Conservation (phyloP, 2,329 filamentous ascomycete genomes). For the Alternaria atra region DNA sequence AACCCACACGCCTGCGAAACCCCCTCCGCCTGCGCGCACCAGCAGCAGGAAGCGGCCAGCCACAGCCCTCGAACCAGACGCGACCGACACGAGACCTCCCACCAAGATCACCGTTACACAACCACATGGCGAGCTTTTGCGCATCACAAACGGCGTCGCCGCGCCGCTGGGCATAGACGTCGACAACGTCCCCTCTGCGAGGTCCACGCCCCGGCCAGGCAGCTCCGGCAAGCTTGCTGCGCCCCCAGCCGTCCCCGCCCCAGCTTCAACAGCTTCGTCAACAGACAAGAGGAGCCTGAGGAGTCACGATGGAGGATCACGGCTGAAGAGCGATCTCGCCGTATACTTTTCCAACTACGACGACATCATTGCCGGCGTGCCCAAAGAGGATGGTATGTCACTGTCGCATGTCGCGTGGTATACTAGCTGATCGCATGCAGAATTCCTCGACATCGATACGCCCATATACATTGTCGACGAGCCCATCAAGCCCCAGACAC, state of each 20-base stretch:
- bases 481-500: constrained; percentile 46
- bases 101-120: constrained; percentile 55
- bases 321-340: constrained; percentile 90
- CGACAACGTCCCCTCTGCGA: constrained; percentile 45
- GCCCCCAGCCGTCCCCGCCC: constrained; percentile 27
- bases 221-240: constrained; percentile 38
- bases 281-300: constrained; percentile 79
- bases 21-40: constrained; percentile 32
- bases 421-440: constrained; percentile 57
- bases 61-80: constrained; percentile 33
- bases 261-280: constrained; percentile 17
- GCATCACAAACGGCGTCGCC: constrained; percentile 55
- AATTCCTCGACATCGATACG: constrained; percentile 76
- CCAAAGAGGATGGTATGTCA: constrained; percentile 75
- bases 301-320: constrained; percentile 81
- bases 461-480: constrained; percentile 76
- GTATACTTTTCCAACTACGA: constrained; percentile 95
- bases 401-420: constrained; percentile 15
- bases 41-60: constrained; percentile 45
- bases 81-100: constrained; percentile 49
- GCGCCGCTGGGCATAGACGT: constrained; percentile 44
- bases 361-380: constrained; percentile 87
- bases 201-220: constrained; percentile 43
- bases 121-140: constrained; percentile 54
- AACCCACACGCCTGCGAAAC: constrained; percentile 18